Evolutionary conservation across 352 stramenopile genomes (phyloP), one percentile per base, ranked within the genome.

Genomic region (Phytopythium oedochilum): DNA sequence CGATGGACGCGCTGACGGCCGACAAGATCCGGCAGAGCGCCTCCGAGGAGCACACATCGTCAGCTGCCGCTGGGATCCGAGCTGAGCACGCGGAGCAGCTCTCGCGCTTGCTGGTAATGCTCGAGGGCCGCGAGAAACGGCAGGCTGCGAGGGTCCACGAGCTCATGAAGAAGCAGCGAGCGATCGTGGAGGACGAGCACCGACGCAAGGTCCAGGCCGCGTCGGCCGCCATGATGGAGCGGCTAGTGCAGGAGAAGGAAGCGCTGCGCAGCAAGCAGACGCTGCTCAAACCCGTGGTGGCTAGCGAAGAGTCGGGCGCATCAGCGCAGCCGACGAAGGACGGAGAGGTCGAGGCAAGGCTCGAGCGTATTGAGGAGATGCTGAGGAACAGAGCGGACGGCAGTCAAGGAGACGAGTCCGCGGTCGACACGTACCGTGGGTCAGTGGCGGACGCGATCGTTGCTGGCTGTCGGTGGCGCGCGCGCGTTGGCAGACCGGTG

Each of bases 231-330:
- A 84, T 82, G 70, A 66, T 71, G 52, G 67, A 87, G 43, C 64
- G 68, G 2, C 46, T 89, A 2, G 55, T 71, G 7, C 71, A 82
- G 22, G 76, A 87, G 57, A 84, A 80, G 35, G 65, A 78, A n/a
- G 51, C 48, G 15, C 57, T 89, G 31, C 53, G 29, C 10, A 53
- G 61, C 11, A 86, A 85, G 40, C 70, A 73, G 22, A 58, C 69
- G 28, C 39, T 73, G n/a, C 23, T 69, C 14, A 40, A 40, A 18
- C 2, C 36, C n/a, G 22, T 6, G 8, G 8, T n/a, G n/a, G n/a
- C n/a, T n/a, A n/a, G n/a, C n/a, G 20, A 10, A 20, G 34, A 34
- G 25, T 31, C 12, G n/a, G 44, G 2, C 29, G 23, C 12, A 2
- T 32, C 2, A 8, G 25, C 25, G 6, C 7, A 20, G 1, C 14